Evolutionary conservation across 2,329 filamentous ascomycete genomes (phyloP), one percentile per base, ranked within the genome.

Genomic region (Bisporella sp.): DNA sequence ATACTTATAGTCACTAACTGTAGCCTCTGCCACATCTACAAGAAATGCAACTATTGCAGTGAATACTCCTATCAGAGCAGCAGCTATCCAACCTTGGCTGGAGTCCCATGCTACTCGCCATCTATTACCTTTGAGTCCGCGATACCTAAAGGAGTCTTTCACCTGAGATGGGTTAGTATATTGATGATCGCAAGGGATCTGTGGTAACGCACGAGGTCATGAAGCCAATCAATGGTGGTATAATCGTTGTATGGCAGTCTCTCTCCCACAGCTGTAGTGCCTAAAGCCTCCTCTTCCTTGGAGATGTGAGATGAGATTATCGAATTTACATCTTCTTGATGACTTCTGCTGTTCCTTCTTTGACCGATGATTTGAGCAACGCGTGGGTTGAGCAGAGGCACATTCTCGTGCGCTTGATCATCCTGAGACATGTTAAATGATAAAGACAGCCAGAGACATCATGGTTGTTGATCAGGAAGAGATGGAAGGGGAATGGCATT

Each of bases 181-280:
- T 39, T 40, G 35, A 4, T n/a, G 35, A 28, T 29, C 37, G 4
- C 7, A 43, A n/a, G 12, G 12, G 13, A 37, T 28, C 5, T 6
- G 12, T 31, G 32, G 32, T 13, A 31, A 45, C 54, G 31, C 60
- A 77, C 75, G 50, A 82, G 62, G 57, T 80, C 77, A 61, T 80
- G 79, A 7, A 82, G 68, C 78, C 78, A 82, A 62, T 83, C 78
- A 51, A 82, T 81, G 1, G 78, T 80, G 6, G 74, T 77, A 56
- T 83, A 82, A 55, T 81, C 75, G 58, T 79, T 81, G 59, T 82
- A 83, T 1, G 77, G 74, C 21, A 81, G 62, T 47, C 77, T 66
- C 59, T 82, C 78, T 41, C 77, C 77, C 8, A 78, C 67, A 1
- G 73, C 66, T 7, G 41, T 44, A 3, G 13, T 11, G 6, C 41